phyloP scores from a whole-genome alignment of 139 green algal genomes.

The Raphidocelis subcapitata region DNA sequence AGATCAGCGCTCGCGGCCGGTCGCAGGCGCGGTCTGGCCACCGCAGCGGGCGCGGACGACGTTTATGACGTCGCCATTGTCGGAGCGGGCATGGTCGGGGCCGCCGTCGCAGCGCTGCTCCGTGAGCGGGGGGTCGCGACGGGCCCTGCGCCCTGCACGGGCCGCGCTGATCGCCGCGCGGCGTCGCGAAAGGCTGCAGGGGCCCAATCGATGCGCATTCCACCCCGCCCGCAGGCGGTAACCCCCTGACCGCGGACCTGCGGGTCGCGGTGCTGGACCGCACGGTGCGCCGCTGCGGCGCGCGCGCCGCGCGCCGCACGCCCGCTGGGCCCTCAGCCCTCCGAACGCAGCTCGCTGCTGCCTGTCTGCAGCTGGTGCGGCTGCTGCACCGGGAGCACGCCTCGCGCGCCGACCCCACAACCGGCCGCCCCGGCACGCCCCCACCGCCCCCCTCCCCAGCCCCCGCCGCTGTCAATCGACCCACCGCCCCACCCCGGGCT shows the following conservation, averaged over 20 bases:
- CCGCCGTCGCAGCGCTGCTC: slow-evolving; percentile 62
- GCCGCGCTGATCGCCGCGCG: too few species aligned
- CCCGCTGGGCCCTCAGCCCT: too few species aligned
- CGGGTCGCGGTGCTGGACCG: slow-evolving; percentile 62
- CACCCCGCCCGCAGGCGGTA: slow-evolving; percentile 49
- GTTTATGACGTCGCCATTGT: slow-evolving; percentile 69
- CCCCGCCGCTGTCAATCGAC: slow-evolving; percentile 13
- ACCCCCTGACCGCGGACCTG: slow-evolving; percentile 46
- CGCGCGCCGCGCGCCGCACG: too few species aligned
- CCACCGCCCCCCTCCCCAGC: slow-evolving; percentile 16
- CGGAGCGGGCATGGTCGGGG: slow-evolving; percentile 73
- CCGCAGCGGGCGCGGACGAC: neutral
- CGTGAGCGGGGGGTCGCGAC: slow-evolving; percentile 31
- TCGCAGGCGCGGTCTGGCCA: too few species aligned
- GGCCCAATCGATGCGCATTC: too few species aligned
- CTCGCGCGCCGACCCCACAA: too few species aligned
- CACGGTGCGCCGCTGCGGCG: slow-evolving; percentile 34
- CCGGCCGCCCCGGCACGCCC: neutral
- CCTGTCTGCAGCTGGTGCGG: neutral
- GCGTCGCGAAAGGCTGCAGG: too few species aligned
- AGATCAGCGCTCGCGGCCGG: too few species aligned
- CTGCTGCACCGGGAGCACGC: neutral
- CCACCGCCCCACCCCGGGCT: slow-evolving; percentile 40
- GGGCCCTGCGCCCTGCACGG: too few species aligned
- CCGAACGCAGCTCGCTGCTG: too few species aligned